phyloP scores from a whole-genome alignment of 441 rosid genomes.

The Jatropha podagrica region DNA sequence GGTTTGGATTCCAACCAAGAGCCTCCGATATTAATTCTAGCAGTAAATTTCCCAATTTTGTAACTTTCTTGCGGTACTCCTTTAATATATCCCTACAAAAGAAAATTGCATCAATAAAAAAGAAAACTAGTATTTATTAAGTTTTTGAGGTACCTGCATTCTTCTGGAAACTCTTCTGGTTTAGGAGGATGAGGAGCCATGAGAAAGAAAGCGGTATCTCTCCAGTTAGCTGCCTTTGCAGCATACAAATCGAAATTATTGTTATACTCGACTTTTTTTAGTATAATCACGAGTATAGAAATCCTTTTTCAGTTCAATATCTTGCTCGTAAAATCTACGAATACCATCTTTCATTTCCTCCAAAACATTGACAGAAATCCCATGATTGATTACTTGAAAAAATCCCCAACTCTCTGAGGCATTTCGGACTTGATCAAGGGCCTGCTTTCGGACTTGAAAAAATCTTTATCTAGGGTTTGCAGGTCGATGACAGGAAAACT shows the following conservation, averaged over 20 bases:
- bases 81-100: conserved; percentile 23
- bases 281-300: neutral
- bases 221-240: neutral
- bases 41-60: conserved; percentile 27
- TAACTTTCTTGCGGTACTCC: conserved; percentile 29
- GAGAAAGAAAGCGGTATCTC: neutral
- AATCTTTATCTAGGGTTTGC: conserved; percentile 11
- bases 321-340: neutral
- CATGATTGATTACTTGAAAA: conserved; percentile 11
- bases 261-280: neutral
- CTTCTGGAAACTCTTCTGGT: conserved; percentile 16
- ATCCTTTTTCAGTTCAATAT: neutral
- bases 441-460: neutral
- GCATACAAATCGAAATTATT: conserved; percentile 10
- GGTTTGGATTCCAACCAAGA: conserved; percentile 32
- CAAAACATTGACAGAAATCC: neutral
- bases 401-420: conserved; percentile 28
- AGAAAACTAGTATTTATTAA: too few relatives aligned
- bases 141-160: conserved; percentile 5
- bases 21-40: conserved; percentile 49
- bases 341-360: conserved; percentile 1
- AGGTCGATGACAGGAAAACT: conserved; percentile 29
- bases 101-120: neutral
- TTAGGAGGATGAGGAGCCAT: conserved; percentile 17
- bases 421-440: conserved; percentile 11